Evolutionary conservation across 805 yeast species (phyloP), one percentile per base, ranked within the genome.

Genomic region (Zygosaccharomyces lentus): DNA sequence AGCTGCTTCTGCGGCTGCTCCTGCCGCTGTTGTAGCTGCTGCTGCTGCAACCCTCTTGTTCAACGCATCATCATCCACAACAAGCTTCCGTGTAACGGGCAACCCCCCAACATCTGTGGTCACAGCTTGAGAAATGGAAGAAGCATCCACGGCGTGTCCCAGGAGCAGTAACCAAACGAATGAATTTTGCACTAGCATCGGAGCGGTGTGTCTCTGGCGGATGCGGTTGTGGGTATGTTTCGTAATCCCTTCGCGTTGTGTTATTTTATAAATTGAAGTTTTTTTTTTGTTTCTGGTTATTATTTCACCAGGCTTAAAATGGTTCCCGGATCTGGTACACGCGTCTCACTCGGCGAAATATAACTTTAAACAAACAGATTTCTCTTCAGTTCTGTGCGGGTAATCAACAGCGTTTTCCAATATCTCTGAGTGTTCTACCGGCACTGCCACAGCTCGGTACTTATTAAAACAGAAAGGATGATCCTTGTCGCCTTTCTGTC

Each of bases 21-120:
- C 40, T 15, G 37, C 37, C 15, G 55, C 32, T 6, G 40, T 27
- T 37, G 40, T 34, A 3, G 59, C 37, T 12, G 56, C 45, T 2
- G 52, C 37, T 8, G 49, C 21, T 9, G 37, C 41, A 2, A 54
- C 40, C 24, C 55, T 35, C 35, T 58, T 51, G 36, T 56, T 37
- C 13, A 53, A 3, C 42, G 47, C 39, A 6, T 45, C 48, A 26
- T 52, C 45, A 16, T 64, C 60, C 43, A 58, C 54, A 24, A 43
- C 43, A 9, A 55, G 41, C 16, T 70, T 61, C 43, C 55, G 54
- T 2, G 71, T 62, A 34, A 67, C 47, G 13, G 69, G 43, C 59
- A 57, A 48, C 6, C 62, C 57, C 23, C 54, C 61, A 46, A 62
- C 57, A 21, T 69, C 58, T 6, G 71, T 58, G n/a, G 61, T 55